Conservation (phyloP, 2,329 filamentous ascomycete species). For the Phialophora expanda region DNA sequence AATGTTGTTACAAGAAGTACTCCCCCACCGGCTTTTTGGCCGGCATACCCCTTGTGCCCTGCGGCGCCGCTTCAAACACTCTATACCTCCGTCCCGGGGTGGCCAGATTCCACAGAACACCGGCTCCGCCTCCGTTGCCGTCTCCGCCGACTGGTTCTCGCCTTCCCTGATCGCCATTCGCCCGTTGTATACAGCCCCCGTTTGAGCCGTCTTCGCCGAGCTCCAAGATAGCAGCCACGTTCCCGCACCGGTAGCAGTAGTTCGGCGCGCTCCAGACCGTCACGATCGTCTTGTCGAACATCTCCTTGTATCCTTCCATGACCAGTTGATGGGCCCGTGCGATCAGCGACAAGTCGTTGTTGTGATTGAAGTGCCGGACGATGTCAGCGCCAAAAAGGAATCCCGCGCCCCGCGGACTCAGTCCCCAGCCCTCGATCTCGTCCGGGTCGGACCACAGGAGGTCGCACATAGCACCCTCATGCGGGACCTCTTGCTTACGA, state of each 20-base stretch:
- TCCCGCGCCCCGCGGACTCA: constrained; percentile 90
- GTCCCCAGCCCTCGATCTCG: constrained; percentile 95
- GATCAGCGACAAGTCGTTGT: constrained; percentile 89
- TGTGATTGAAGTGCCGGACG: constrained; percentile 93
- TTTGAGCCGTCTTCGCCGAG: constrained; percentile 68
- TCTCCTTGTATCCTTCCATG: constrained; percentile 99
- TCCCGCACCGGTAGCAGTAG: constrained; percentile 95
- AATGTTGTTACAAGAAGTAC: constrained; percentile 73
- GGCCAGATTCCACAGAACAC: constrained; percentile 42
- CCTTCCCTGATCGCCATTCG: constrained; percentile 51
- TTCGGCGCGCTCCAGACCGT: constrained; percentile 99
- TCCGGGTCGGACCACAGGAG: constrained; percentile 97
- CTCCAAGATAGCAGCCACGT: constrained; percentile 93
- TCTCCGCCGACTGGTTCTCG: constrained; percentile 43
- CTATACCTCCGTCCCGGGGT: constrained; percentile 89
- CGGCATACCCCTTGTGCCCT: constrained; percentile 95
- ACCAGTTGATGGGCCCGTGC: constrained; percentile 95
- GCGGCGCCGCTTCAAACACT: constrained; percentile 94
- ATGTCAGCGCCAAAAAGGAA: constrained; percentile 97
- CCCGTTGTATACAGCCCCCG: constrained; percentile 52
- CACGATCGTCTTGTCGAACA: constrained; percentile 95
- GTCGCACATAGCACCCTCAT: constrained; percentile 99
- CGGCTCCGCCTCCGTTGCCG: constrained; percentile 27
- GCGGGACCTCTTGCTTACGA: constrained; percentile 95
- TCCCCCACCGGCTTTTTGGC: constrained; percentile 98